phyloP scores from a whole-genome alignment of 352 stramenopile species.

The Vaucheria bursata region DNA sequence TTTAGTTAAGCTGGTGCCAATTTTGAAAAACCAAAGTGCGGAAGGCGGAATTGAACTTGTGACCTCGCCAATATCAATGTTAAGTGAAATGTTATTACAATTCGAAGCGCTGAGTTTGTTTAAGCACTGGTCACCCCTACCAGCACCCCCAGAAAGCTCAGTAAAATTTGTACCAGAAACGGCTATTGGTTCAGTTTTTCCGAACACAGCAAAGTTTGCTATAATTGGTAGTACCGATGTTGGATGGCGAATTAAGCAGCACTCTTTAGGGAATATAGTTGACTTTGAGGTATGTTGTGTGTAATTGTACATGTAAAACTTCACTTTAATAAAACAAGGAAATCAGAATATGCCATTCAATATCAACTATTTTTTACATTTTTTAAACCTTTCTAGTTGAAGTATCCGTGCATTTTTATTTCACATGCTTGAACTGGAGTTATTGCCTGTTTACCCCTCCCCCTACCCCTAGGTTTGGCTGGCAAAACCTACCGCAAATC shows the following conservation, averaged over 20 bases:
- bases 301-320: no score
- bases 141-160: slow-evolving; percentile 20
- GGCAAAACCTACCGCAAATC: slow-evolving; percentile 8
- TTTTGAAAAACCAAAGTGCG: slow-evolving; percentile 6
- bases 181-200: slow-evolving; percentile 25
- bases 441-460: no score
- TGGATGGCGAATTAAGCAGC: no score
- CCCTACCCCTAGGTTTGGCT: no score
- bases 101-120: slow-evolving; percentile 34
- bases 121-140: slow-evolving; percentile 41
- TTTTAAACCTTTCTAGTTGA: no score
- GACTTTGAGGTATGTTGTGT: no score
- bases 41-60: slow-evolving; percentile 20
- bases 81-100: slow-evolving; percentile 28
- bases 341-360: no score
- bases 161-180: slow-evolving; percentile 22
- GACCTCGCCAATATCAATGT: slow-evolving; percentile 30
- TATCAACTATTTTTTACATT: no score
- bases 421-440: no score
- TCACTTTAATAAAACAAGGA: no score
- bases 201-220: slow-evolving; percentile 26
- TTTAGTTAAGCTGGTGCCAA: slow-evolving; percentile 21
- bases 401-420: no score
- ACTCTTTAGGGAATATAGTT: no score
- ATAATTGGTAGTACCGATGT: slow-evolving; percentile 34